Conservation (phyloP, 176 grass and related monocot genomes). For the Olyra latifolia region DNA sequence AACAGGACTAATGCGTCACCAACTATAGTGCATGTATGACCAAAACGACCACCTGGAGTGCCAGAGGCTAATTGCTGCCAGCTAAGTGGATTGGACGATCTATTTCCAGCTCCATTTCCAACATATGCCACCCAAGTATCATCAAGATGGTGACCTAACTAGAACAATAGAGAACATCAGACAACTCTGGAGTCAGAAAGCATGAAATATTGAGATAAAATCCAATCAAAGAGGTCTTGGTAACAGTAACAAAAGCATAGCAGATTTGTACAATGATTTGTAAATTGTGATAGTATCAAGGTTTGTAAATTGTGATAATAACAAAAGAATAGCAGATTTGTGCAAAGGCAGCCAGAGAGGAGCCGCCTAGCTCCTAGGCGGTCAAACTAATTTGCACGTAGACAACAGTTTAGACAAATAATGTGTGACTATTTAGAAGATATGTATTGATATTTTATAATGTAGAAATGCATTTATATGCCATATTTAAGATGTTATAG, state of each 20-base stretch:
- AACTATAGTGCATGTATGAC: constrained; percentile 71
- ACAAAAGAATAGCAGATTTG: too few relatives aligned
- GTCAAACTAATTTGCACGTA: too few relatives aligned
- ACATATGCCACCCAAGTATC: constrained; percentile 89
- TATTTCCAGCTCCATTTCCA: constrained; percentile 73
- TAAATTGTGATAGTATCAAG: constrained; percentile 4
- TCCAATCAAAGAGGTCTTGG: background rate
- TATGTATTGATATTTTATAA: too few relatives aligned
- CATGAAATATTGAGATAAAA: background rate
- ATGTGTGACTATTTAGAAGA: too few relatives aligned
- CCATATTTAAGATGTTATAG: too few relatives aligned
- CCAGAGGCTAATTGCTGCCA: constrained; percentile 87
- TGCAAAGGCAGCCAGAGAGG: too few relatives aligned
- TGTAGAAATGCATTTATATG: too few relatives aligned
- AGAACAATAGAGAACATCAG: constrained; percentile 46
- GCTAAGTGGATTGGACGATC: constrained; percentile 37
- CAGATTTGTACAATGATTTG: background rate
- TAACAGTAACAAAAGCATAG: constrained; percentile 22
- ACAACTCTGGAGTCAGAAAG: constrained; percentile 13
- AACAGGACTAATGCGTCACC: constrained; percentile 69
- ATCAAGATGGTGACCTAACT: constrained; percentile 93
- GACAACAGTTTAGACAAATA: too few relatives aligned
- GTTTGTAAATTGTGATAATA: too few relatives aligned
- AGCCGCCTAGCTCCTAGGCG: too few relatives aligned
- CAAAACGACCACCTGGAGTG: constrained; percentile 82